These are phyloP conservation scores for Stagonosporopsis rhizophila DNA, from an alignment of 2,329 filamentous ascomycete species.

Conservation along the genomic window DNA sequence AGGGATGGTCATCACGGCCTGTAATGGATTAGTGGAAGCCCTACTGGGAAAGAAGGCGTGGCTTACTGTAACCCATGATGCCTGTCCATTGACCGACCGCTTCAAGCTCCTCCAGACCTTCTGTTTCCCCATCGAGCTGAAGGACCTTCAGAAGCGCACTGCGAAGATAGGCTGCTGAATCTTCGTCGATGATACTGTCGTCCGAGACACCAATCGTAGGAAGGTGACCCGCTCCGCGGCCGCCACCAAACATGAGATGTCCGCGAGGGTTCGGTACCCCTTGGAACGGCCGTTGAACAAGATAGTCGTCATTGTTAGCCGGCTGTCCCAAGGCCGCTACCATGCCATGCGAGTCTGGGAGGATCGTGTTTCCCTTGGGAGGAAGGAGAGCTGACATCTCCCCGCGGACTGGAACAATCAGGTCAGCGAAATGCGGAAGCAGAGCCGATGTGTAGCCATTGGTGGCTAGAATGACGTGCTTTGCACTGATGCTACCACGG, in stretches of 20 bases:
- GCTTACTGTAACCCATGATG: conserved; percentile 71
- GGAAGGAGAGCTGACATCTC: conserved; percentile 73
- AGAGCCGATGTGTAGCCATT: conserved; percentile 85
- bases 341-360: conserved; percentile 71
- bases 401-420: conserved; percentile 79
- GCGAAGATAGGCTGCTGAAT: conserved; percentile 64
- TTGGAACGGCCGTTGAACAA: conserved; percentile 70
- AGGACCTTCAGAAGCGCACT: conserved; percentile 49
- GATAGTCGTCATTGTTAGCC: conserved; percentile 70
- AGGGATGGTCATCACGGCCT: conserved; percentile 67
- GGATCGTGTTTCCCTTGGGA: conserved; percentile 52
- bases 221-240: conserved; percentile 59
- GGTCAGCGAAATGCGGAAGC: conserved; percentile 70
- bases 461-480: conserved; percentile 75
- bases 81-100: conserved; percentile 71
- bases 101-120: conserved; percentile 53
- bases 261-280: conserved; percentile 53
- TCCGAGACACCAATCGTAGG: conserved; percentile 65
- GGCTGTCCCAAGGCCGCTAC: conserved; percentile 58
- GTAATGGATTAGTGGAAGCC: background rate
- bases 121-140: conserved; percentile 45
- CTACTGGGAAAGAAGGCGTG: background rate
- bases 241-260: conserved; percentile 75
- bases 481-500: conserved; percentile 70
- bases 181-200: conserved; percentile 65